Evolutionary conservation across 768 basidiomycete genomes (phyloP).

Genomic region (Galerina marginata): DNA sequence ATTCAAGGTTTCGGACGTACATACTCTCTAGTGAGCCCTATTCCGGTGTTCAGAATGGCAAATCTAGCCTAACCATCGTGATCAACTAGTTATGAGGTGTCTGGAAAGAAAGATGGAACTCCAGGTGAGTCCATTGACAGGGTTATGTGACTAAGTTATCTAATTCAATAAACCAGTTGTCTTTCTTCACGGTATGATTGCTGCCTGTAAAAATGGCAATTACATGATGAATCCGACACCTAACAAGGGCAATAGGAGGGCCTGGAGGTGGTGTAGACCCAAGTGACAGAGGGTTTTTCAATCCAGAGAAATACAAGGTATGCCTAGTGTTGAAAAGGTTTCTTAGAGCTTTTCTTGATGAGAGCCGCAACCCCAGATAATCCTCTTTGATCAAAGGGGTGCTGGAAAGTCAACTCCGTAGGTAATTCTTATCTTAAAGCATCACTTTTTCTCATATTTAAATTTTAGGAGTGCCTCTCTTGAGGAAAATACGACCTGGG

Average conservation of each 20-base stretch:
- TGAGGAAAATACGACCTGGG: constrained; percentile 94
- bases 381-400: constrained; percentile 91
- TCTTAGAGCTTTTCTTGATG: background rate
- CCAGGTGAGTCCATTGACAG: constrained; percentile 55
- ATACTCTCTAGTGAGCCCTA: constrained; percentile 69
- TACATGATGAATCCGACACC: constrained; percentile 6
- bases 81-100: constrained; percentile 74
- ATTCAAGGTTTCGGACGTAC: constrained; percentile 75
- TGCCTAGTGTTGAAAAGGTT: background rate
- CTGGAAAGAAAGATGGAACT: constrained; percentile 76
- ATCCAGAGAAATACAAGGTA: constrained; percentile 86
- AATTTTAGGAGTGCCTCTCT: constrained; percentile 64
- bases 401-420: constrained; percentile 87
- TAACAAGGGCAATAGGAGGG: constrained; percentile 53
- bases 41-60: background rate
- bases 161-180: constrained; percentile 51
- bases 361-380: constrained; percentile 53
- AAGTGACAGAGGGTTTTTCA: constrained; percentile 79
- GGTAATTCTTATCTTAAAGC: constrained; percentile 22
- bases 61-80: constrained; percentile 4
- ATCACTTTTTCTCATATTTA: background rate
- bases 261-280: constrained; percentile 79
- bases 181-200: constrained; percentile 71
- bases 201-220: background rate
- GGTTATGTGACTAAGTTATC: background rate